Evolutionary conservation across 352 stramenopile genomes (phyloP).

Genomic region (Phytophthora pluvialis): DNA sequence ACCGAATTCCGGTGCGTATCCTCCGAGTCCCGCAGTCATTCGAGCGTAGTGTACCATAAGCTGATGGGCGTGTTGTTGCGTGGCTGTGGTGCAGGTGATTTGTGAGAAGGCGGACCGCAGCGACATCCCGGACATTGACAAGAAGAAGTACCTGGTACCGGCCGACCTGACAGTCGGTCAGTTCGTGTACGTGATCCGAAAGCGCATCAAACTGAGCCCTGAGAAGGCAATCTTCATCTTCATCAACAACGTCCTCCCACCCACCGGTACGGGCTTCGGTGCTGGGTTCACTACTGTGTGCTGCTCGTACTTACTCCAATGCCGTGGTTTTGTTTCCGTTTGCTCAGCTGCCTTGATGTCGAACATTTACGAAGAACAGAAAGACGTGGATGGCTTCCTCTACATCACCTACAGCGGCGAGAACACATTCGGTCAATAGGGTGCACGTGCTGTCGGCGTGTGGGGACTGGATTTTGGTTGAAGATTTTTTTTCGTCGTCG

Average conservation of each 20-base stretch:
- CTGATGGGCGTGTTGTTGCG: conserved; percentile 6
- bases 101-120: conserved; percentile 96
- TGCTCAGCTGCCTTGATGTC: conserved; percentile 95
- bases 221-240: conserved; percentile 99
- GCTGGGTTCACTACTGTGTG: not conserved
- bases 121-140: conserved; percentile 99
- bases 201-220: conserved; percentile 98
- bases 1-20: conserved; percentile 94
- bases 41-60: not conserved
- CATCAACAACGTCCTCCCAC: conserved; percentile 98
- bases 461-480: conserved; percentile 44
- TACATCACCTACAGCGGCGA: conserved; percentile 99
- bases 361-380: conserved; percentile 99
- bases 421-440: conserved; percentile 97
- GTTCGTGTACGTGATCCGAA: conserved; percentile 99
- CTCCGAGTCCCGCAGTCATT: not conserved
- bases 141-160: conserved; percentile 99
- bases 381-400: conserved; percentile 98
- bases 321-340: conserved; percentile 4
- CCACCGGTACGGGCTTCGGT: conserved; percentile 77
- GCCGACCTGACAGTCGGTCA: conserved; percentile 97
- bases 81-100: conserved; percentile 65
- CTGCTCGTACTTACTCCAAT: conserved; percentile 8
- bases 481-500: conserved; percentile 37
- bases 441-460: conserved; percentile 17